phyloP scores from a whole-genome alignment of 139 green algal genomes.

The Auxenochlorella pyrenoidosa region DNA sequence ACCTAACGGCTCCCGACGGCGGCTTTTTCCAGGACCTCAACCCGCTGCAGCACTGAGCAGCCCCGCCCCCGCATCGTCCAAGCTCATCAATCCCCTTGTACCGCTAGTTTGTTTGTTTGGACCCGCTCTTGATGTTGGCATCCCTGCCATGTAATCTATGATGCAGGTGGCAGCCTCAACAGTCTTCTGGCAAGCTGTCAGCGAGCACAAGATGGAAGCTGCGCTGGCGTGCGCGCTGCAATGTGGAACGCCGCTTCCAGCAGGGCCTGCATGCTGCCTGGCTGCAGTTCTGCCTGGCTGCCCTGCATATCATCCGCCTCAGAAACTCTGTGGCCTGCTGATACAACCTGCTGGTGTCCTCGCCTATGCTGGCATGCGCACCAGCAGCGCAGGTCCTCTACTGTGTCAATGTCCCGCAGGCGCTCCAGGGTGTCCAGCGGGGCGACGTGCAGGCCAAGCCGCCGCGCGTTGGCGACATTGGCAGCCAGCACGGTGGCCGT shows the following conservation, averaged over 20 bases:
- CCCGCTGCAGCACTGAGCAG: conserved; percentile 15
- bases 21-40: conserved; percentile 24
- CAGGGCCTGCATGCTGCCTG: background rate
- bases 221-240: background rate
- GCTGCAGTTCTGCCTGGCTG: background rate
- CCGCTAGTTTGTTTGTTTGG: too few species aligned
- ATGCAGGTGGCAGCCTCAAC: too few species aligned
- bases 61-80: background rate
- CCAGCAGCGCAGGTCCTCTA: conserved; percentile 57
- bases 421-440: conserved; percentile 44
- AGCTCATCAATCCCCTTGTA: too few species aligned
- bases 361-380: background rate
- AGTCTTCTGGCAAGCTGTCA: too few species aligned
- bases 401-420: conserved; percentile 64
- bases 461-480: conserved; percentile 38
- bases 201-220: too few species aligned
- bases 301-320: background rate
- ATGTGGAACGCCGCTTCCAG: background rate
- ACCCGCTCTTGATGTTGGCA: too few species aligned
- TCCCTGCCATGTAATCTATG: too few species aligned
- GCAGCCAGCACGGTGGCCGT: conserved; percentile 48
- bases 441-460: conserved; percentile 45
- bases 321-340: background rate
- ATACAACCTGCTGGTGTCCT: background rate
- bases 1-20: background rate